Conservation (phyloP, 148 eudicot genomes). For the Rhododendron vialii region DNA sequence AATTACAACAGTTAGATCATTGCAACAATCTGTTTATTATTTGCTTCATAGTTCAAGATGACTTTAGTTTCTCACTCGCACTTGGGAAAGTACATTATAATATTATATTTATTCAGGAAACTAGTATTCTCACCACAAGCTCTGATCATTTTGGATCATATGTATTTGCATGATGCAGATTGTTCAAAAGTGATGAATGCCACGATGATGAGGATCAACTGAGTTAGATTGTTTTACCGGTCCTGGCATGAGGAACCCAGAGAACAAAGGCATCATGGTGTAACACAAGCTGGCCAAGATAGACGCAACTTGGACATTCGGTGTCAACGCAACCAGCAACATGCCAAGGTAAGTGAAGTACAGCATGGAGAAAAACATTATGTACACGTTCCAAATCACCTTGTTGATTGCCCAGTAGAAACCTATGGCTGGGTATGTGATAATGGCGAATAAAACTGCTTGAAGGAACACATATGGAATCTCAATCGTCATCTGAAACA, state of each 20-base stretch:
- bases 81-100: neutral
- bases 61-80: neutral
- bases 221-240: slow-evolving; percentile 16
- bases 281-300: slow-evolving; percentile 20
- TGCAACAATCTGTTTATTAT: neutral
- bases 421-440: slow-evolving; percentile 30
- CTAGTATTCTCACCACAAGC: neutral
- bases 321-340: slow-evolving; percentile 27
- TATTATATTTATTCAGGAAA: neutral
- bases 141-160: neutral
- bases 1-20: neutral
- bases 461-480: slow-evolving; percentile 27
- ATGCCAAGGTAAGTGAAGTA: slow-evolving; percentile 25
- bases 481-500: slow-evolving; percentile 29
- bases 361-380: slow-evolving; percentile 13
- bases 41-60: neutral
- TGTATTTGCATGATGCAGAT: neutral
- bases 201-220: neutral
- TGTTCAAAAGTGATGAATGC: neutral
- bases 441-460: slow-evolving; percentile 18
- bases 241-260: slow-evolving; percentile 38
- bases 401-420: slow-evolving; percentile 26
- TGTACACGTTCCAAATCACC: slow-evolving; percentile 21
- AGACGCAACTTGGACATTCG: slow-evolving; percentile 24
- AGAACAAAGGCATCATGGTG: slow-evolving; percentile 26